Evolutionary conservation across 495 filamentous ascomycete genomes (phyloP).

Genomic region (Aspergillus cavernicola): DNA sequence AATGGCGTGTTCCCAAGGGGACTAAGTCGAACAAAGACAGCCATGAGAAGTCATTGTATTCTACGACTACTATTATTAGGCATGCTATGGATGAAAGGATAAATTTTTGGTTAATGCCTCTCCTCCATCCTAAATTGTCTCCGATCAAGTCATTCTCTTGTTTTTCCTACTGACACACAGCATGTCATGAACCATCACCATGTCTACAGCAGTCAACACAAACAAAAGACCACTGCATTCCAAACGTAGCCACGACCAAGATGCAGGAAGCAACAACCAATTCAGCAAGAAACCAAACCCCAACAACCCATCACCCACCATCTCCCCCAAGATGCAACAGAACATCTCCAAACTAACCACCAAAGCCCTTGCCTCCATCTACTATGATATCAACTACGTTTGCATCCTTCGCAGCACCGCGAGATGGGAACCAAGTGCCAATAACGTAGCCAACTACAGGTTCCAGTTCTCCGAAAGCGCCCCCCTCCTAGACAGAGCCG

Average conservation of each 20-base stretch:
- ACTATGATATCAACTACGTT: conserved; percentile 18
- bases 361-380: conserved; percentile 18
- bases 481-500: not conserved
- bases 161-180: too few relatives aligned
- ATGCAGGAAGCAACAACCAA: too few relatives aligned
- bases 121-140: not conserved
- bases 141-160: too few relatives aligned
- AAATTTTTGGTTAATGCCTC: too few relatives aligned
- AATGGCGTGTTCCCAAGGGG: not conserved
- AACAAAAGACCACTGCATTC: too few relatives aligned
- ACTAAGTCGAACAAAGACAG: not conserved
- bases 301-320: not conserved
- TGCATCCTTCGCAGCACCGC: not conserved
- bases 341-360: not conserved
- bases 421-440: not conserved
- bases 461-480: not conserved
- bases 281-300: not conserved
- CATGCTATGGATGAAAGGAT: too few relatives aligned
- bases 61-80: too few relatives aligned
- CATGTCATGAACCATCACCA: too few relatives aligned
- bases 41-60: not conserved
- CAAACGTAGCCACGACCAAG: too few relatives aligned
- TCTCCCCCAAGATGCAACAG: not conserved
- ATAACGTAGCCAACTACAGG: not conserved
- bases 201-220: too few relatives aligned